phyloP scores from a whole-genome alignment of 495 filamentous ascomycete species.

The Tuber melanosporum region DNA sequence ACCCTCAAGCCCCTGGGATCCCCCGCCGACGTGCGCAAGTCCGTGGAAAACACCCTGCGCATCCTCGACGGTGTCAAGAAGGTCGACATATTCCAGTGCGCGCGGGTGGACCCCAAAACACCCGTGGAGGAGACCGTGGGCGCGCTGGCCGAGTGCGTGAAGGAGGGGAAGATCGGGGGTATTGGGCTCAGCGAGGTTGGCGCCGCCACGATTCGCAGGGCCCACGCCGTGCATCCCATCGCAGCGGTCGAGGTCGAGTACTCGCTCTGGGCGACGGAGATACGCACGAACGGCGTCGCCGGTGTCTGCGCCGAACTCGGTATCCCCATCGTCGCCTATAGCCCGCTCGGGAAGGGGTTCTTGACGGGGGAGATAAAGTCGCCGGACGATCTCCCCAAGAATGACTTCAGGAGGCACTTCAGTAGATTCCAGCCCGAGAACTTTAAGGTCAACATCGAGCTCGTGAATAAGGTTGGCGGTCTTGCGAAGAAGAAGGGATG shows the following conservation, averaged over 20 bases:
- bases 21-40: slow-evolving; percentile 56
- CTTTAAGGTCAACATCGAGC: slow-evolving; percentile 65
- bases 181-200: slow-evolving; percentile 68
- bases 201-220: slow-evolving; percentile 67
- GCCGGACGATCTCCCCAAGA: slow-evolving; percentile 55
- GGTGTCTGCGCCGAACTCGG: slow-evolving; percentile 61
- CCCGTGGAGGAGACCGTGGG: slow-evolving; percentile 56
- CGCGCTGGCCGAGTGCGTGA: slow-evolving; percentile 47
- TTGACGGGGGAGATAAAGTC: slow-evolving; percentile 57
- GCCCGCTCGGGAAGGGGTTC: slow-evolving; percentile 29
- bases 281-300: slow-evolving; percentile 67
- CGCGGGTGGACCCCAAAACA: slow-evolving; percentile 60
- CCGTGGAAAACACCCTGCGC: slow-evolving; percentile 60
- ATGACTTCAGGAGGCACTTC: slow-evolving; percentile 50
- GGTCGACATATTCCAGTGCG: slow-evolving; percentile 75
- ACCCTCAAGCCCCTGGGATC: slow-evolving; percentile 51
- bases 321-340: slow-evolving; percentile 64
- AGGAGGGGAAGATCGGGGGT: slow-evolving; percentile 69
- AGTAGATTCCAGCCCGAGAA: slow-evolving; percentile 65
- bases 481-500: slow-evolving; percentile 64
- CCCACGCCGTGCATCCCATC: slow-evolving; percentile 63
- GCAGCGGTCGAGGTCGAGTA: slow-evolving; percentile 73
- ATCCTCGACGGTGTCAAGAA: slow-evolving; percentile 66
- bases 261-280: slow-evolving; percentile 61
- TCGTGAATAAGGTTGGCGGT: slow-evolving; percentile 59